Evolutionary conservation across 2,329 filamentous ascomycete genomes (phyloP), one percentile per base, ranked within the genome.

Genomic region (Huntiella moniliformis): DNA sequence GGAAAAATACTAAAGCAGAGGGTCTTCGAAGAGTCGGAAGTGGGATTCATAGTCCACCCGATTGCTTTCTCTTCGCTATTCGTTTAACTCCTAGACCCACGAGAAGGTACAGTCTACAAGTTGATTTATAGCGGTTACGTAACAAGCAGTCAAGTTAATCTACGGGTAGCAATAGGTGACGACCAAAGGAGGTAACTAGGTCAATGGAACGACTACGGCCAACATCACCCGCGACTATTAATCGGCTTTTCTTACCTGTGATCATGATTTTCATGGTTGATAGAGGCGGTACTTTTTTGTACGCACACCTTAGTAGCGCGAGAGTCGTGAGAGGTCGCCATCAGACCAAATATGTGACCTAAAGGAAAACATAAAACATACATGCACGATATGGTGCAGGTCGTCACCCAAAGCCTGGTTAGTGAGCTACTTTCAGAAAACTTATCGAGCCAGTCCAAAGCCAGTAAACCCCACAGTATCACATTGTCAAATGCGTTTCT

Each of bases 21-120:
- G 78, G 77, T 88, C 82, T 88, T 83, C 81, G 77, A 79, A 78
- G 86, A 80, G 71, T 47, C 63, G 61, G 58, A 62, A 63, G 63
- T 37, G 46, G 67, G 58, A 64, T 73, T 66, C 71, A 62, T 67
- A 61, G 55, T 61, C 56, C 57, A 58, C 58, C 62, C 61, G 55
- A 60, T 41, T 12, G 42, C 28, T 57, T 64, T 91, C 63, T 94
- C 70, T 94, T 71, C 82, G 85, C 85, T 74, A 87, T 73, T 76
- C 77, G 82, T 93, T 77, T 94, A 94, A 79, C 85, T 84, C 76
- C 75, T 75, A 71, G 80, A 76, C 79, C 82, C 84, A 79, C 58
- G 68, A 63, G 40, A 42, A 56, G 38, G 33, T 40, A 46, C 34
- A 46, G 44, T 47, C 48, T 44, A 46, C 48, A 47, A 50, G 48